A percentile compares a stretch with the other conserved stretches of the same genome.
Conservation (phyloP, 208 protist genomes). For the Crithidia mellificae region DNA sequence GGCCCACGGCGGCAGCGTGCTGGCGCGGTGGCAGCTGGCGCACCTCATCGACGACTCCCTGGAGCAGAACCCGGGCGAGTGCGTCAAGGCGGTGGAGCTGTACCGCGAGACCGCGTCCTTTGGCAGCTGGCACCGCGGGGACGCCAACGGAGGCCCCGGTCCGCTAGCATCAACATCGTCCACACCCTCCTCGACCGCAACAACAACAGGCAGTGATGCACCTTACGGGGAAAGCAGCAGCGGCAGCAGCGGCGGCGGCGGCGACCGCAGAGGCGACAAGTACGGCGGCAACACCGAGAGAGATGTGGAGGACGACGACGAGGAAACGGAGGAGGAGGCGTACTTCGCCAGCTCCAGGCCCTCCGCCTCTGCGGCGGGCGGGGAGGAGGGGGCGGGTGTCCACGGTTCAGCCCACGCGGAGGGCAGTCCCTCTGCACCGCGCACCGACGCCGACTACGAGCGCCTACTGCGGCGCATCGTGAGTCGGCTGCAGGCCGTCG, state of each 20-base stretch:
- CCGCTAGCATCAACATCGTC: background rate
- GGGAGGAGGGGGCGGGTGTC: background rate
- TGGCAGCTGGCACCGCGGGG: conserved; percentile 47
- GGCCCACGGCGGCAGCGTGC: conserved; percentile 50
- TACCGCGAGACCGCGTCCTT: conserved; percentile 48
- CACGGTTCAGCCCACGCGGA: background rate
- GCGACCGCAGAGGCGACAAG: no score
- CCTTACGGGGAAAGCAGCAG: background rate
- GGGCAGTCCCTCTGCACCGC: conserved; percentile 2
- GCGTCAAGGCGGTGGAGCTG: conserved; percentile 36
- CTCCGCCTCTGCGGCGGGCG: no score
- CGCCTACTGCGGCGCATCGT: conserved; percentile 13
- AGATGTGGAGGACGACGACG: background rate
- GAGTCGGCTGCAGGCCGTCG: conserved; percentile 20
- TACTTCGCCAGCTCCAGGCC: no score
- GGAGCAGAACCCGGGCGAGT: conserved; percentile 30
- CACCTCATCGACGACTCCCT: conserved; percentile 22
- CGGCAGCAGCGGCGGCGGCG: background rate
- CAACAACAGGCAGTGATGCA: background rate
- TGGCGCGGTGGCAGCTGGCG: conserved; percentile 79
- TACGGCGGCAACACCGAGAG: background rate
- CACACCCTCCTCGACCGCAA: background rate
- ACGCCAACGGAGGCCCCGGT: background rate
- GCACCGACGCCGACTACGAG: conserved; percentile 20
- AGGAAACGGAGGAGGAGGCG: background rate